Evolutionary conservation across 352 stramenopile species (phyloP).

Genomic region (Blastocystis sp.): DNA sequence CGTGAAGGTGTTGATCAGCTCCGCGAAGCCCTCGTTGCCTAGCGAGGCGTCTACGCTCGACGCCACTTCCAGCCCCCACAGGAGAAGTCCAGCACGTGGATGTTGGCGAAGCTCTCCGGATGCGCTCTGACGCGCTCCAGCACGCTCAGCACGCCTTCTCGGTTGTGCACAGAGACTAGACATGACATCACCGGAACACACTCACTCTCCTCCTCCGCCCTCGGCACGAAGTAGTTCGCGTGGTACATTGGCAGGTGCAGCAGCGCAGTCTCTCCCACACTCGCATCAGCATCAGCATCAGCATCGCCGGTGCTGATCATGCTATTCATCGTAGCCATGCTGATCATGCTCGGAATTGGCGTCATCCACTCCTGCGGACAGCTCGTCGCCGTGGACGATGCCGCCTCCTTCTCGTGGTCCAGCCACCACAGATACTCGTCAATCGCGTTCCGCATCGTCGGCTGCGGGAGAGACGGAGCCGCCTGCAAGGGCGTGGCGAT

Average conservation of each 20-base stretch:
- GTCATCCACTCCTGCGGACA: too few species aligned
- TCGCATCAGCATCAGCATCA: too few species aligned
- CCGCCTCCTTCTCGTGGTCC: not conserved
- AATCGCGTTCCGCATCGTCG: not conserved
- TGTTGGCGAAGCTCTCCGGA: not conserved
- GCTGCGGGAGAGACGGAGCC: not conserved
- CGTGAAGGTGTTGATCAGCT: slow-evolving; percentile 32
- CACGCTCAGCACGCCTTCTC: not conserved
- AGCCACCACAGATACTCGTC: slow-evolving; percentile 29
- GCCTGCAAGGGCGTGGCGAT: not conserved
- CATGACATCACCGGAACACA: not conserved
- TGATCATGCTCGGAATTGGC: too few species aligned
- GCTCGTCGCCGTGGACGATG: not conserved
- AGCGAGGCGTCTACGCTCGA: slow-evolving; percentile 21
- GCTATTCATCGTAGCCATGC: too few species aligned
- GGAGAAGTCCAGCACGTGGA: slow-evolving; percentile 24
- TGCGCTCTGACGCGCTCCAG: not conserved
- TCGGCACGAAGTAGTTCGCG: not conserved
- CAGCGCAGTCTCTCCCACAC: not conserved
- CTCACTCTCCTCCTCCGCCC: not conserved
- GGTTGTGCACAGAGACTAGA: not conserved
- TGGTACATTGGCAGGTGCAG: not conserved
- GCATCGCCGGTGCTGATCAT: too few species aligned
- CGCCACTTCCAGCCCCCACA: not conserved
- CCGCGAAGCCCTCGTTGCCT: slow-evolving; percentile 41